phyloP scores from a whole-genome alignment of 2,329 filamentous ascomycete species.

The Mycosphaerella sp. region DNA sequence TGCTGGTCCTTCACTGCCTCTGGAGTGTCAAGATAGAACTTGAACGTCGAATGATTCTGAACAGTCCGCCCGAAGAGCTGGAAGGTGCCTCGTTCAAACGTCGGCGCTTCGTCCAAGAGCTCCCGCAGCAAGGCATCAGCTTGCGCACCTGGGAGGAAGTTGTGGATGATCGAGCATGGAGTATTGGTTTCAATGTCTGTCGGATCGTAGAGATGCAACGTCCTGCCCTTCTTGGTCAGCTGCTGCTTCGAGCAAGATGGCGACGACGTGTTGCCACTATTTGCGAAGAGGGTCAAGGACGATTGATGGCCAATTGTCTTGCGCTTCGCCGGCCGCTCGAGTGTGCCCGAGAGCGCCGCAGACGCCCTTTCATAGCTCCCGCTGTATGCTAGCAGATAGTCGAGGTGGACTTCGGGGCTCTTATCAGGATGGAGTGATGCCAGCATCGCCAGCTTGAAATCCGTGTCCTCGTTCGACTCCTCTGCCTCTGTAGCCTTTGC shows the following conservation, averaged over 20 bases:
- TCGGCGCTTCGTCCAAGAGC: slow-evolving; percentile 64
- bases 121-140: slow-evolving; percentile 71
- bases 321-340: slow-evolving; percentile 27
- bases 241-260: slow-evolving; percentile 24
- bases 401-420: slow-evolving; percentile 64
- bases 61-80: slow-evolving; percentile 86
- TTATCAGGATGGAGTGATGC: slow-evolving; percentile 65
- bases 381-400: slow-evolving; percentile 69
- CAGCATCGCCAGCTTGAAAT: slow-evolving; percentile 79
- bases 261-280: background rate
- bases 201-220: slow-evolving; percentile 76
- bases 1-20: slow-evolving; percentile 65
- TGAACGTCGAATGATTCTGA: slow-evolving; percentile 73
- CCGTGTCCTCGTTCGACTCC: slow-evolving; percentile 70
- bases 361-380: slow-evolving; percentile 67
- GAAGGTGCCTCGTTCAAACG: slow-evolving; percentile 67
- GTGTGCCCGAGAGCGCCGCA: slow-evolving; percentile 43
- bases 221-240: slow-evolving; percentile 70
- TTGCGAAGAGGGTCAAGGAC: slow-evolving; percentile 32
- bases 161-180: slow-evolving; percentile 86
- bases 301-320: slow-evolving; percentile 43
- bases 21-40: slow-evolving; percentile 72
- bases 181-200: slow-evolving; percentile 75
- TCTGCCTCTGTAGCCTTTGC: slow-evolving; percentile 12
- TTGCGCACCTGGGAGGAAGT: slow-evolving; percentile 67